These are phyloP conservation scores for Thielaviopsis ethacetica DNA, from an alignment of 2,329 filamentous ascomycete species.

Conservation along the genomic window DNA sequence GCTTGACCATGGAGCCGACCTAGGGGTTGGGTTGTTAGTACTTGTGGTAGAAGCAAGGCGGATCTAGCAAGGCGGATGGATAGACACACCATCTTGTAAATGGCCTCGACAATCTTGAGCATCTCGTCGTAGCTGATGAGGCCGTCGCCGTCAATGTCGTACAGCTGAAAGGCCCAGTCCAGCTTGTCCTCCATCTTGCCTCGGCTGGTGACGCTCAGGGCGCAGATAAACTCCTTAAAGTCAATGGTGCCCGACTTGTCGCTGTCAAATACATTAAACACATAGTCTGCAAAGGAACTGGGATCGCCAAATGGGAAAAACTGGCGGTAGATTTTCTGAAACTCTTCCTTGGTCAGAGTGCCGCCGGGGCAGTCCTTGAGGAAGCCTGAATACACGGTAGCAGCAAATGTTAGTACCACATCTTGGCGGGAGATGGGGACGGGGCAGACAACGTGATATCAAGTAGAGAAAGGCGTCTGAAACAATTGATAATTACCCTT, in stretches of 20 bases:
- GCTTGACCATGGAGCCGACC: conserved; percentile 98
- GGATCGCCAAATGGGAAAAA: conserved; percentile 99
- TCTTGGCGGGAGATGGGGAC: no score
- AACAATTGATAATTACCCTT: conserved; percentile 52
- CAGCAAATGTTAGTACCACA: neutral
- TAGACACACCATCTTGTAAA: conserved; percentile 97
- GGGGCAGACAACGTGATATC: no score
- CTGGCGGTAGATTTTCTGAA: conserved; percentile 98
- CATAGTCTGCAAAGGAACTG: conserved; percentile 93
- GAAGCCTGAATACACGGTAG: conserved; percentile 49
- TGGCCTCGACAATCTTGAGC: conserved; percentile 95
- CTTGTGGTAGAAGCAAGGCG: neutral
- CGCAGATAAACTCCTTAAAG: conserved; percentile 99
- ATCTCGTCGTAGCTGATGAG: conserved; percentile 99
- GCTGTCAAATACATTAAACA: conserved; percentile 97
- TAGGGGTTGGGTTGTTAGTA: conserved; percentile 21
- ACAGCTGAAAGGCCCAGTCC: conserved; percentile 98
- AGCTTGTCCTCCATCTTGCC: conserved; percentile 99
- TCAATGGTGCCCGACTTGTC: conserved; percentile 96
- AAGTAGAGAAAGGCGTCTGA: conserved; percentile 10
- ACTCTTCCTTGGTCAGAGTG: conserved; percentile 94
- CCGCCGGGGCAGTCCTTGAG: conserved; percentile 95
- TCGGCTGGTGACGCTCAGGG: conserved; percentile 85
- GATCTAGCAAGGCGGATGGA: no score
- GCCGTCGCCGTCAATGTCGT: conserved; percentile 96